Evolutionary conservation across 2,329 filamentous ascomycete genomes (phyloP).

Genomic region (Aspergillus sergii): DNA sequence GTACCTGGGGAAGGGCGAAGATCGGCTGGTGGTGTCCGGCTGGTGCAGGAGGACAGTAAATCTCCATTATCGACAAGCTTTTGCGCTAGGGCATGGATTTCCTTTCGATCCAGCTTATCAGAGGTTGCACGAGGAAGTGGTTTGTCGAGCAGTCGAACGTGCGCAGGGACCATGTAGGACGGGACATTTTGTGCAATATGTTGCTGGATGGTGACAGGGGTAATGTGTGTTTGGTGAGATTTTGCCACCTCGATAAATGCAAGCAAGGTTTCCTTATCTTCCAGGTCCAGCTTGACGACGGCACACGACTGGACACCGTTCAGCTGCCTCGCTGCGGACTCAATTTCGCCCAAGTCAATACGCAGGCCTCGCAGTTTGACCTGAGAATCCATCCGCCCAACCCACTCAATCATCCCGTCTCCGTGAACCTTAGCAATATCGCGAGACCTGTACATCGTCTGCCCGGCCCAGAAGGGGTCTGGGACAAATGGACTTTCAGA

Average conservation of each 20-base stretch:
- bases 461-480: neutral
- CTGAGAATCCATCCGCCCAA: neutral
- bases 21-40: neutral
- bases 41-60: neutral
- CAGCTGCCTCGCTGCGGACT: neutral
- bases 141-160: neutral
- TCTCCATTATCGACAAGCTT: neutral
- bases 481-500: neutral
- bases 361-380: neutral
- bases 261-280: neutral
- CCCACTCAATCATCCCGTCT: neutral
- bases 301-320: neutral
- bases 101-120: neutral
- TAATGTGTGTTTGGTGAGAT: neutral
- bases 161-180: neutral
- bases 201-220: neutral
- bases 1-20: neutral
- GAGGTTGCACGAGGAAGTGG: neutral
- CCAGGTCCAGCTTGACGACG: neutral
- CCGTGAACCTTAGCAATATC: neutral
- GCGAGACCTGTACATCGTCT: neutral
- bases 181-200: neutral
- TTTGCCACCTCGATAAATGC: neutral
- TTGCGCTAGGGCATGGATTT: neutral
- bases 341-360: neutral